Base-by-base conservation (phyloP, 345 rosid species). In the Pugionium cornutum region DNA sequence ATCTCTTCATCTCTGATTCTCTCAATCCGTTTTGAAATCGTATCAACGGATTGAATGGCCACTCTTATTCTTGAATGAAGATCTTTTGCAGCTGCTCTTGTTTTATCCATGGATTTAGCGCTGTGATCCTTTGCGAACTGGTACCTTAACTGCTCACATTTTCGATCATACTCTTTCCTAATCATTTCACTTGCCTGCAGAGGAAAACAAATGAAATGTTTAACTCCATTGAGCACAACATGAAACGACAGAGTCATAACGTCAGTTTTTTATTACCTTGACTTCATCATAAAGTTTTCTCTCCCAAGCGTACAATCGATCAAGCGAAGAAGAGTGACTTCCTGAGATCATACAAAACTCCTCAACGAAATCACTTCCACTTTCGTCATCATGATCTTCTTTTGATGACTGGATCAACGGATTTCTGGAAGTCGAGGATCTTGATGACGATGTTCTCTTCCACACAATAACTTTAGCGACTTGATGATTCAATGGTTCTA, bases 301-400 rank as follows among this genome's bases (percentile, higher is more conserved):
- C 76, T 92, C 98, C 97, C 98, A 92, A 9, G 97, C 94, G 66
- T 79, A 92, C 26, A 92, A 76, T 18, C 97, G 79, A 58, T 92
- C 98, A 55, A 89, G 82, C 5, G 98, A 80, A 55, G 96, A 89
- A 11, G 91, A 88, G 68, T 89, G 97, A 74, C 94, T 89, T 65
- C 98, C 97, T 0, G 97, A 79, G 75, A 89, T 87, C 98, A 89
- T 92, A 78, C 89, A 86, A 68, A 87, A 87, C 70, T 92, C 98
- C 78, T 92, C 96, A 0, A 80, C 56, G 70, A 92, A 92, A 70
- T 89, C 97, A 75, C 91, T 89, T 75, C 89, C 94, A 56, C 89
- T 84, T 6, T 89, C 96, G 58, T 89, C 83, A 30, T 68, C 78
- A 59, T 62, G 29, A 53, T 89, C 91, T 56, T 87, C 95, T 66